These are phyloP conservation scores for Hymenoscyphus infarciens DNA, from an alignment of 2,329 filamentous ascomycete genomes.

Conservation along the genomic window DNA sequence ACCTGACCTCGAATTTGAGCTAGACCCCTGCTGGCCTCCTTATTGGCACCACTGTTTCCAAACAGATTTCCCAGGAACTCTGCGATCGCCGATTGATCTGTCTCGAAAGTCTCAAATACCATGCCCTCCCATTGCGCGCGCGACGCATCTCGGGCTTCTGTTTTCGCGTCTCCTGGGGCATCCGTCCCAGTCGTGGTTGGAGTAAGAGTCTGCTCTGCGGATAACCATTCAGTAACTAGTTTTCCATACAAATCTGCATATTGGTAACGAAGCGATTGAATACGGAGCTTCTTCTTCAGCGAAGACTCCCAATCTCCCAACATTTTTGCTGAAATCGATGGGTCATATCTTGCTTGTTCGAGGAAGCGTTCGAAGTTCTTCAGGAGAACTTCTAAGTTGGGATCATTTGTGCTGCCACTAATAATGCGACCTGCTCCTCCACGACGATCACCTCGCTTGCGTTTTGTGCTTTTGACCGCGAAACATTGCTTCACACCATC, in stretches of 20 bases:
- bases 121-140: conserved; percentile 52
- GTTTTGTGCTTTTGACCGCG: conserved; percentile 23
- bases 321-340: conserved; percentile 46
- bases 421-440: conserved; percentile 19
- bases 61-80: conserved; percentile 47
- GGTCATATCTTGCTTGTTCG: conserved; percentile 50
- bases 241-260: conserved; percentile 54
- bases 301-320: conserved; percentile 46
- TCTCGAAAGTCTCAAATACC: conserved; percentile 49
- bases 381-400: conserved; percentile 25
- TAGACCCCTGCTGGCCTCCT: conserved; percentile 42
- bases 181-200: conserved; percentile 10
- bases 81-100: conserved; percentile 44
- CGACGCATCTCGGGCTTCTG: conserved; percentile 48
- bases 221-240: conserved; percentile 53
- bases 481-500: conserved; percentile 34
- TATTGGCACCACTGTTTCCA: conserved; percentile 28
- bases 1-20: conserved; percentile 40
- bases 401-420: conserved; percentile 18
- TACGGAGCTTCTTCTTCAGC: conserved; percentile 44
- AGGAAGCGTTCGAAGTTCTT: conserved; percentile 49
- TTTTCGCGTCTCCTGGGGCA: conserved; percentile 39
- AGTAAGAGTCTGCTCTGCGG: conserved; percentile 26
- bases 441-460: conserved; percentile 16
- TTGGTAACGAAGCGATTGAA: conserved; percentile 51